Evolutionary conservation across 352 stramenopile genomes (phyloP).

Genomic region (Phytophthora vignae): DNA sequence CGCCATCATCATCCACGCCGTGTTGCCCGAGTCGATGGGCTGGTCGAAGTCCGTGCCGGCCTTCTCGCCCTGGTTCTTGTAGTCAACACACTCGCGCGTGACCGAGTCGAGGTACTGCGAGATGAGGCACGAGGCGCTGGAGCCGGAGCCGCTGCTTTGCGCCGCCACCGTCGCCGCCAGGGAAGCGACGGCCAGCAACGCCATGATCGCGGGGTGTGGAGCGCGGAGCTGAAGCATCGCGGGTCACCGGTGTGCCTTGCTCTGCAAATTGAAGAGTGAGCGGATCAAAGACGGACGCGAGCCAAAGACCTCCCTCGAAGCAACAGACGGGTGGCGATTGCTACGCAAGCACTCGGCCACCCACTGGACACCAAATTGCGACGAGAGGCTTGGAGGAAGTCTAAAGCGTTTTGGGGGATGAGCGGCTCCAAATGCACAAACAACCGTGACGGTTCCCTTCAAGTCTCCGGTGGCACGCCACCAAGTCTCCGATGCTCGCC

Average conservation of each 20-base stretch:
- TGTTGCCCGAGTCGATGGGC: slow-evolving; percentile 57
- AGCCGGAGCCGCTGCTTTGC: slow-evolving; percentile 23
- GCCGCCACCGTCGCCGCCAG: slow-evolving; percentile 50
- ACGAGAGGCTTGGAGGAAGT: neutral
- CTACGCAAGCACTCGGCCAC: neutral
- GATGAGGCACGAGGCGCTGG: slow-evolving; percentile 22
- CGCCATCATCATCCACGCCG: slow-evolving; percentile 62
- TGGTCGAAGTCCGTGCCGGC: slow-evolving; percentile 32
- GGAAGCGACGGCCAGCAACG: slow-evolving; percentile 6
- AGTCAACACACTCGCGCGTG: slow-evolving; percentile 46
- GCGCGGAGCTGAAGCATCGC: slow-evolving; percentile 2
- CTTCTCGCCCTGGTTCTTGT: slow-evolving; percentile 39
- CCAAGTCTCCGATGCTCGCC: neutral
- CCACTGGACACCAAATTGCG: neutral
- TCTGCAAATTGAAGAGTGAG: slow-evolving; percentile 27
- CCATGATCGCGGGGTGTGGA: slow-evolving; percentile 6
- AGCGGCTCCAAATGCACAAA: slow-evolving; percentile 2
- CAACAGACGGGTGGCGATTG: neutral
- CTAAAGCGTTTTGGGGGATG: neutral
- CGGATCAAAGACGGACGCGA: slow-evolving; percentile 6
- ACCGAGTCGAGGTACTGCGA: slow-evolving; percentile 47
- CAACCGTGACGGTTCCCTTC: neutral
- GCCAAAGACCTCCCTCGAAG: neutral
- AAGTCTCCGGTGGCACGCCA: neutral
- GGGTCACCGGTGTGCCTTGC: slow-evolving; percentile 5